Evolutionary conservation across 2,329 filamentous ascomycete species (phyloP).

Genomic region (Botryotinia globosa): DNA sequence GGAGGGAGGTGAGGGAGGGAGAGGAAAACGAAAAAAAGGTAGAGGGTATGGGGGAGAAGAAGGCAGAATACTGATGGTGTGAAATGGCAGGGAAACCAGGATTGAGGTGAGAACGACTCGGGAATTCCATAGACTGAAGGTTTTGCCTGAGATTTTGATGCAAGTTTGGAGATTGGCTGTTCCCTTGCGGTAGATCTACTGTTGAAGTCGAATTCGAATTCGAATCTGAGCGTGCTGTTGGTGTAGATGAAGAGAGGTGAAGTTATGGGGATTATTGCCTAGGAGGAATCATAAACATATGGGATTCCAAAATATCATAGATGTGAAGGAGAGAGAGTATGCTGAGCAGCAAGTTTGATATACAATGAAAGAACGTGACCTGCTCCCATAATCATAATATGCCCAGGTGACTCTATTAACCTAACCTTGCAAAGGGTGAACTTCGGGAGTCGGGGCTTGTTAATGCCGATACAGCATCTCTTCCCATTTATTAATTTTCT

Average conservation of each 20-base stretch:
- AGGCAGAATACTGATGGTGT: background rate
- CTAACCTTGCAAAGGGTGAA: background rate
- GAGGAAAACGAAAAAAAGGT: background rate
- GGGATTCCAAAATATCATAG: rapidly evolving
- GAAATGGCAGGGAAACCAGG: background rate
- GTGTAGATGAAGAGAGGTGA: background rate
- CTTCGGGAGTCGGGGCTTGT: background rate
- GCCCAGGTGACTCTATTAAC: background rate
- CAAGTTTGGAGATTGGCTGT: background rate
- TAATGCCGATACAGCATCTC: background rate
- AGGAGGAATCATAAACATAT: rapidly evolving
- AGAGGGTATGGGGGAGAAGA: background rate
- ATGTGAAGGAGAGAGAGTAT: background rate
- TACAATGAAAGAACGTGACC: background rate
- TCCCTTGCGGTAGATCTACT: rapidly evolving
- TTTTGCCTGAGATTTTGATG: background rate
- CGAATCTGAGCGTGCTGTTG: background rate
- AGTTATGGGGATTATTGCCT: rapidly evolving
- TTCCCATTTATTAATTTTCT: background rate
- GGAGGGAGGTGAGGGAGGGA: no score
- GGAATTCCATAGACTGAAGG: rapidly evolving
- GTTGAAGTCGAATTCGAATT: background rate
- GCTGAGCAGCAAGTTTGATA: background rate
- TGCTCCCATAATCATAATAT: background rate
- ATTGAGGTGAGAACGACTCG: background rate